Evolutionary conservation across 2,329 filamentous ascomycete species (phyloP).

Genomic region (Colletotrichum siamense): DNA sequence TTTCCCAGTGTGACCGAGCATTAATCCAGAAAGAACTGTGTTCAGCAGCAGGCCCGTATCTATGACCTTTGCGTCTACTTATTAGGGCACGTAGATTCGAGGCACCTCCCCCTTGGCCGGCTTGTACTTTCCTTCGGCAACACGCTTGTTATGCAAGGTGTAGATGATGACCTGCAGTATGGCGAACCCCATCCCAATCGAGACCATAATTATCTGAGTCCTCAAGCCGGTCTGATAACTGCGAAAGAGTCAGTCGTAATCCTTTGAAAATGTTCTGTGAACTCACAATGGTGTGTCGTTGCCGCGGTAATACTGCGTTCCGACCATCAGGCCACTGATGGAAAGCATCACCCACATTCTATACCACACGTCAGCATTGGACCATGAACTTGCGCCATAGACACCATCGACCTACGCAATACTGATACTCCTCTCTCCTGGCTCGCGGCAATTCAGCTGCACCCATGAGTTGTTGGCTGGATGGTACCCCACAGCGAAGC

Average conservation of each 20-base stretch:
- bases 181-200: slow-evolving; percentile 43
- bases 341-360: slow-evolving; percentile 54
- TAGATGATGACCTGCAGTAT: slow-evolving; percentile 44
- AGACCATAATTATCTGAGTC: slow-evolving; percentile 50
- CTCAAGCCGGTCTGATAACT: slow-evolving; percentile 47
- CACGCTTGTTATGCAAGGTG: slow-evolving; percentile 38
- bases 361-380: not conserved
- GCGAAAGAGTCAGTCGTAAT: not conserved
- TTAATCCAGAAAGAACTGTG: not conserved
- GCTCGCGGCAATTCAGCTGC: slow-evolving; percentile 53
- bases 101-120: slow-evolving; percentile 14
- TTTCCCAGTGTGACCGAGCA: not conserved
- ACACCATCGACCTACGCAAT: slow-evolving; percentile 43
- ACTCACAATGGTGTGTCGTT: slow-evolving; percentile 45
- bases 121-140: slow-evolving; percentile 24
- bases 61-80: not conserved
- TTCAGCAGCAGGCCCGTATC: not conserved
- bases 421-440: slow-evolving; percentile 51
- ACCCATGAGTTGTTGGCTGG: slow-evolving; percentile 59
- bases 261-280: not conserved
- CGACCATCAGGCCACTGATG: slow-evolving; percentile 54
- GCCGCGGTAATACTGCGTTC: slow-evolving; percentile 53
- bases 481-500: slow-evolving; percentile 57
- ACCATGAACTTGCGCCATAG: not conserved
- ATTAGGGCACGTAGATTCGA: slow-evolving; percentile 21